Conservation (phyloP, 1,139 yeast species). For the Nakaseomyces bracarensis region DNA sequence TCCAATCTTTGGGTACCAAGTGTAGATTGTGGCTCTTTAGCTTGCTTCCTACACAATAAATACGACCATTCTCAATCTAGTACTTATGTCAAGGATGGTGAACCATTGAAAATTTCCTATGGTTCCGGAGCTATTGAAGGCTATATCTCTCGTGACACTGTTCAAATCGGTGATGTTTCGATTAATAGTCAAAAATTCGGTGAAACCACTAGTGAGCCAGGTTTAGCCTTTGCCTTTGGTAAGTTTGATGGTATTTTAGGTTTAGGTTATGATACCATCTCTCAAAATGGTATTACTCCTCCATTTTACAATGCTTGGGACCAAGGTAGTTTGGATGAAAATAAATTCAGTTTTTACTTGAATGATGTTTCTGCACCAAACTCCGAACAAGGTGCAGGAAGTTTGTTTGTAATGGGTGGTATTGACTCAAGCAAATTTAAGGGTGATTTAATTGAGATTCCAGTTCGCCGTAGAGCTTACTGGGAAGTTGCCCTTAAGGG, state of each 20-base stretch:
- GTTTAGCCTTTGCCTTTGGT: constrained; percentile 95
- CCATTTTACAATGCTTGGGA: constrained; percentile 86
- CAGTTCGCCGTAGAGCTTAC: constrained; percentile 97
- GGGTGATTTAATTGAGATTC: constrained; percentile 89
- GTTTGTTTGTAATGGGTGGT: constrained; percentile 93
- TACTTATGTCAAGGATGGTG: constrained; percentile 77
- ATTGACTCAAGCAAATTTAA: constrained; percentile 61
- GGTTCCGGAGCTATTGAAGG: constrained; percentile 94
- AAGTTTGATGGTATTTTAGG: constrained; percentile 97
- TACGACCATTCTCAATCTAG: constrained; percentile 76
- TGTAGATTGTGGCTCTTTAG: constrained; percentile 78
- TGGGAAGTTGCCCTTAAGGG: constrained; percentile 97
- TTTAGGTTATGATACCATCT: constrained; percentile 81
- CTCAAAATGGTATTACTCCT: constrained; percentile 83
- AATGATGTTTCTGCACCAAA: constrained; percentile 59
- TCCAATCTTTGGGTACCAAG: constrained; percentile 97
- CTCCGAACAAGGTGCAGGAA: constrained; percentile 46
- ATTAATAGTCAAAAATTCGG: constrained; percentile 89
- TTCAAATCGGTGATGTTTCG: constrained; percentile 71
- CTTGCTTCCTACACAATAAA: constrained; percentile 87
- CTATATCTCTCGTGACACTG: constrained; percentile 74
- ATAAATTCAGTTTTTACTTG: constrained; percentile 81
- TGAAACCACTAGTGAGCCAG: constrained; percentile 95
- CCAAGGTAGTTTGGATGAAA: constrained; percentile 70
- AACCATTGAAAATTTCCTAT: constrained; percentile 74